Base-by-base conservation (phyloP, 192 early-diverging fungal genomes). In the Thamnidium elegans region DNA sequence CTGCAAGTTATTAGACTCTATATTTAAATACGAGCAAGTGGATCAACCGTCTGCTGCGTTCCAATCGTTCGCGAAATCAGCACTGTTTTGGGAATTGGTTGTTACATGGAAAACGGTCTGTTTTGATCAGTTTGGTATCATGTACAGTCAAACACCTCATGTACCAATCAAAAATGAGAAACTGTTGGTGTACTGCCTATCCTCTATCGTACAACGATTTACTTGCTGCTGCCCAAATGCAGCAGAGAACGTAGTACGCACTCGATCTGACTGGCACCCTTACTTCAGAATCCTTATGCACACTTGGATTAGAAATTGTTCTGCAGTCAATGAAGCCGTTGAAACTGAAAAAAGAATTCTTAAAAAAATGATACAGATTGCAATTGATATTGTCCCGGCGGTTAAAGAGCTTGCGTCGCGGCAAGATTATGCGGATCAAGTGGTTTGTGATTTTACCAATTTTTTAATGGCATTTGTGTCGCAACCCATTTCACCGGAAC, bases 401-500 rank as follows among this genome's bases (percentile, higher is more conserved):
- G n/a, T 1, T 7, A 36, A 36, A 36, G 3, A 36, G 0, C 14
- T 1, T 1, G 14, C 20, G 48, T 50, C 20, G n/a, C 20, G n/a
- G 30, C 11, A 55, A 3, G n/a, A 32, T n/a, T 55, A 32, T 17
- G 7, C 7, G 9, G 7, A 17, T 19, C 54, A 55, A 34, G 0
- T 32, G 7, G 13, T 55, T 4, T 31, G 17, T 34, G n/a, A 31
- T n/a, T 34, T 17, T n/a, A 15, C 32, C 30, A 55, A 55, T 55
- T 55, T 55, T 31, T 17, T 55, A 6, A 36, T 55, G 54, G 30
- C 30, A 14, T 55, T 34, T 39, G 54, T 55, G 5, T 14, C 30
- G 3, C 54, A 55, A 55, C 54, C 54, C 6, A n/a, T 55, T 30
- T 32, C 30, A 0, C 54, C 54, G 14, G 54, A 55, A n/a, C 30